Evolutionary conservation across 78 protist species (phyloP).

Genomic region (Chrysochromulina parva): DNA sequence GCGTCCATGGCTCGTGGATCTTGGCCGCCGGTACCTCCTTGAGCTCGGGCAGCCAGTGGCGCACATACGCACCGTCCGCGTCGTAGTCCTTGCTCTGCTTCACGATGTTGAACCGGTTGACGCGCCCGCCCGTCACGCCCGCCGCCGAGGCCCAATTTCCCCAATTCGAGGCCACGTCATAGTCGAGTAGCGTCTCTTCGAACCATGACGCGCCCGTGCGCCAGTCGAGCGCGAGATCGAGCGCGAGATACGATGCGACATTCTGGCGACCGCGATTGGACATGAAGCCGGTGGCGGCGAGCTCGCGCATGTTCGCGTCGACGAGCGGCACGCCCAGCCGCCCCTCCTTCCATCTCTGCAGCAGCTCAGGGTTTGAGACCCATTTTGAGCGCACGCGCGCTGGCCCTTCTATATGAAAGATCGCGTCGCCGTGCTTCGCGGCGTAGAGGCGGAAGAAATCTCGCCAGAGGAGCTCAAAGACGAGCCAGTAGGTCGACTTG

Average conservation of each 20-base stretch:
- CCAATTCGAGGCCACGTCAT: conserved; percentile 56
- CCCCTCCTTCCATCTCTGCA: conserved; percentile 53
- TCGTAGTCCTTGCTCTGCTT: conserved; percentile 50
- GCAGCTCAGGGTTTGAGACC: not conserved
- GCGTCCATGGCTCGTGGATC: conserved; percentile 3
- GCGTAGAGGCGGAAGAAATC: conserved; percentile 57
- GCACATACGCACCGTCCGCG: conserved; percentile 37
- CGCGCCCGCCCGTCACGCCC: conserved; percentile 47
- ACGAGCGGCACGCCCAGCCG: conserved; percentile 59
- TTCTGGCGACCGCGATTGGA: conserved; percentile 66
- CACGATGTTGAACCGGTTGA: conserved; percentile 51
- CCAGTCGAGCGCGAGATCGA: conserved; percentile 60
- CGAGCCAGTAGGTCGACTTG: conserved; percentile 71
- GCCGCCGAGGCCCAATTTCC: conserved; percentile 35
- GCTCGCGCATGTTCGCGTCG: conserved; percentile 72
- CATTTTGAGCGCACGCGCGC: not conserved
- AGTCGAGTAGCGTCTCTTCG: conserved; percentile 55
- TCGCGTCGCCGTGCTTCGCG: conserved; percentile 36
- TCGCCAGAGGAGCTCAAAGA: conserved; percentile 61
- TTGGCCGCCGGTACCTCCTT: not conserved
- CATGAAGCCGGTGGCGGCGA: conserved; percentile 59
- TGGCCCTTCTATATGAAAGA: not conserved
- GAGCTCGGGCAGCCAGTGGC: conserved; percentile 56
- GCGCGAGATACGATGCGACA: conserved; percentile 60
- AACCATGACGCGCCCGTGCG: conserved; percentile 62